phyloP scores from a whole-genome alignment of 345 rosid species.

The Viola odorata region DNA sequence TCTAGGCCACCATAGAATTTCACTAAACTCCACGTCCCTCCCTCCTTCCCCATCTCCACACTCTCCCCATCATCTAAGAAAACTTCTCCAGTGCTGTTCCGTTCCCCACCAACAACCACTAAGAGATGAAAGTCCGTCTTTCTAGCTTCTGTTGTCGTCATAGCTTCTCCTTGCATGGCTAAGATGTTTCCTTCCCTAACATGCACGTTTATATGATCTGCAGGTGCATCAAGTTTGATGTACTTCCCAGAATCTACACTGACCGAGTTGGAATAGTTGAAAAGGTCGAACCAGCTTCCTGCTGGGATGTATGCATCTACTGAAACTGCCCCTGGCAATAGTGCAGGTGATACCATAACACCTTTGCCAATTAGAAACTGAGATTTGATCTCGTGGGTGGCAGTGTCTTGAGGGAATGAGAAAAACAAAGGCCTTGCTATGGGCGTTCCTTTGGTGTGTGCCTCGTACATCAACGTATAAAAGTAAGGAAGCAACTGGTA shows the following conservation, averaged over 20 bases:
- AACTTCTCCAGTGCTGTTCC: slow-evolving; percentile 44
- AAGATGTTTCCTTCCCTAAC: slow-evolving; percentile 53
- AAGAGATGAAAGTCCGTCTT: slow-evolving; percentile 44
- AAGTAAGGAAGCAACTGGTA: slow-evolving; percentile 58
- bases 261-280: slow-evolving; percentile 44
- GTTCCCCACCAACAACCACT: slow-evolving; percentile 36
- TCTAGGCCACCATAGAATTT: slow-evolving; percentile 25
- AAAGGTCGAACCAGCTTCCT: slow-evolving; percentile 70
- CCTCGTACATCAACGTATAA: slow-evolving; percentile 64
- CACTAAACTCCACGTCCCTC: slow-evolving; percentile 50
- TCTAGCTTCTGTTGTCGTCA: slow-evolving; percentile 53
- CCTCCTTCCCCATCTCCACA: slow-evolving; percentile 44
- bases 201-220: slow-evolving; percentile 55
- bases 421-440: slow-evolving; percentile 78
- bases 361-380: slow-evolving; percentile 62
- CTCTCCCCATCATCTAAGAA: slow-evolving; percentile 65
- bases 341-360: slow-evolving; percentile 55
- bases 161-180: slow-evolving; percentile 65
- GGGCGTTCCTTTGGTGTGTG: slow-evolving; percentile 52
- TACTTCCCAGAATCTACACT: slow-evolving; percentile 28
- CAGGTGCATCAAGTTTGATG: slow-evolving; percentile 43
- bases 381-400: slow-evolving; percentile 39
- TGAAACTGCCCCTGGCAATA: slow-evolving; percentile 27
- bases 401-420: slow-evolving; percentile 50
- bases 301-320: slow-evolving; percentile 56